Evolutionary conservation across 2,329 filamentous ascomycete species (phyloP).

Genomic region (Nigrograna mackinnonii): DNA sequence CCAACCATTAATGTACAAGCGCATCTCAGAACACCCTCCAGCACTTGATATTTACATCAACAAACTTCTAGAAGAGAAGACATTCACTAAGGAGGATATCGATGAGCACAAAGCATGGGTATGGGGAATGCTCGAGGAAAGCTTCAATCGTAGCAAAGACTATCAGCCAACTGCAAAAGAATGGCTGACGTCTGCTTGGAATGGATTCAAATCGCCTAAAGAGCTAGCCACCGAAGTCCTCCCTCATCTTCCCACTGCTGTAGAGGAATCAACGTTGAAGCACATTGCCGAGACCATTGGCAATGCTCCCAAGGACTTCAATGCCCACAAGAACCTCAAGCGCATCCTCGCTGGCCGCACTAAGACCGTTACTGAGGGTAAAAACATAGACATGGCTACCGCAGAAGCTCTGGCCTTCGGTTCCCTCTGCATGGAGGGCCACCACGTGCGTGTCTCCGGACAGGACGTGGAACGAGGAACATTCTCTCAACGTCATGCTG

Average conservation of each 20-base stretch:
- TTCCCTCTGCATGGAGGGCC: slow-evolving; percentile 85
- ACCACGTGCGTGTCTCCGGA: slow-evolving; percentile 96
- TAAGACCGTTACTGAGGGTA: slow-evolving; percentile 89
- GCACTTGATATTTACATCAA: slow-evolving; percentile 91
- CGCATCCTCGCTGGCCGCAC: slow-evolving; percentile 88
- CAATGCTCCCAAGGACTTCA: slow-evolving; percentile 79
- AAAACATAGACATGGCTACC: slow-evolving; percentile 97
- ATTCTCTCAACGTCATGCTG: slow-evolving; percentile 96
- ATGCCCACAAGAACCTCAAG: slow-evolving; percentile 92
- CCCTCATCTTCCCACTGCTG: slow-evolving; percentile 85
- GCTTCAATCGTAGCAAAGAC: slow-evolving; percentile 95
- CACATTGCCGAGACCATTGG: slow-evolving; percentile 84
- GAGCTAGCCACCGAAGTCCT: slow-evolving; percentile 93
- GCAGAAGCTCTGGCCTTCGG: slow-evolving; percentile 96
- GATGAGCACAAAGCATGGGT: slow-evolving; percentile 99
- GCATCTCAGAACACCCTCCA: slow-evolving; percentile 80
- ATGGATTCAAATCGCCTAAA: slow-evolving; percentile 99
- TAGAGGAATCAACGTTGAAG: slow-evolving; percentile 72
- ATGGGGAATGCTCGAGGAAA: slow-evolving; percentile 98
- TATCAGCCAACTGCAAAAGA: slow-evolving; percentile 96
- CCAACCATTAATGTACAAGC: slow-evolving; percentile 99
- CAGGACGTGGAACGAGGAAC: slow-evolving; percentile 99
- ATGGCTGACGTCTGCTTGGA: slow-evolving; percentile 98
- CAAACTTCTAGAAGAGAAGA: slow-evolving; percentile 87
- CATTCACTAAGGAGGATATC: slow-evolving; percentile 95